Base-by-base conservation (phyloP, 768 basidiomycete species). In the Suillus weaverae region DNA sequence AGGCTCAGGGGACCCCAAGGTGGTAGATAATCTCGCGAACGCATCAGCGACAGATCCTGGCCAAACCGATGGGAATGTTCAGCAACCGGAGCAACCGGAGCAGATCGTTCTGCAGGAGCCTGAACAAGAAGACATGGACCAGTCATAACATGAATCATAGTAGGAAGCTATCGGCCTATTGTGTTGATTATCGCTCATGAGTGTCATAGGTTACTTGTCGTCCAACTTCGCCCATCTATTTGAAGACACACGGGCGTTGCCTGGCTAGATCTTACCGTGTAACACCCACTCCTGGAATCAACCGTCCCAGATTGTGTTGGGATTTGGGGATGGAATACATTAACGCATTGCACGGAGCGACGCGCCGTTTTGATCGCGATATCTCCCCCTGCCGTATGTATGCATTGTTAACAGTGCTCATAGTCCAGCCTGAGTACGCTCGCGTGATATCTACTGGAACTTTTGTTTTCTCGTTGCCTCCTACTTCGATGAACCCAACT, bases 1-100 rank as follows among this genome's bases (percentile, higher is more conserved):
- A 10, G 83, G 87, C 60, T 89, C 85, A n/a, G 79, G 84, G 67
- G 81, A 74, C 5, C 56, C 78, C 18, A 62, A 69, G 22, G 71
- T 73, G 65, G 64, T 65, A 22, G 60, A 53, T 16, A 62, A 55
- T n/a, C 20, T 62, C 60, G 43, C 56, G 55, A 32, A 50, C 50
- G 41, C 65, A 60, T 51, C 51, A 61, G 53, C 30, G 55, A 38
- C 14, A 54, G 62, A 67, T 57, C 62, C 48, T 35, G 46, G 44
- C 54, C 32, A 53, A 13, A 66, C 48, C 66, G 61, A n/a, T 64
- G 64, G 20, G 48, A 57, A 67, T 44, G 57, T 41, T 1, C 59
- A 60, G 20, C 61, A 51, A 35, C 61, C 60, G 32, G 51, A 64
- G 60, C 67, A 46, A n/a, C 65, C 72, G 7, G 69, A 65, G 50